Evolutionary conservation across 441 rosid species (phyloP).

Genomic region (Jatropha podagrica): DNA sequence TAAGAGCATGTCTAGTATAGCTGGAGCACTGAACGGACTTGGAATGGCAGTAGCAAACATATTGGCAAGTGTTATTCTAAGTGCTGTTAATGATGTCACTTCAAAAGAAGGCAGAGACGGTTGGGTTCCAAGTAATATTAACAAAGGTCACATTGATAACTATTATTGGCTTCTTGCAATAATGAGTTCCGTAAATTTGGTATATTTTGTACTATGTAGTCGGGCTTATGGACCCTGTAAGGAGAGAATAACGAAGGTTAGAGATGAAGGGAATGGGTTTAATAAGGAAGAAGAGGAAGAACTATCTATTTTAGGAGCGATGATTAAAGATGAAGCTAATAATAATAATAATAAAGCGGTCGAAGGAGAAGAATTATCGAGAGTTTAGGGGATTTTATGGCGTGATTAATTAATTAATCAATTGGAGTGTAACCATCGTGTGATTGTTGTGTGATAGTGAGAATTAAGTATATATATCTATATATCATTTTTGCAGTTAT

Average conservation of each 20-base stretch:
- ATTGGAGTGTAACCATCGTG: conserved; percentile 10
- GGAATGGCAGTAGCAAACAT: conserved; percentile 81
- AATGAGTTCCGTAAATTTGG: conserved; percentile 54
- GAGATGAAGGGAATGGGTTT: conserved; percentile 37
- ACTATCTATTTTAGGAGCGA: conserved; percentile 20
- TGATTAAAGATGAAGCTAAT: conserved; percentile 18
- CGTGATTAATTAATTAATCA: conserved; percentile 11
- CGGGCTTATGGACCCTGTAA: conserved; percentile 72
- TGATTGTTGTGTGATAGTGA: conserved; percentile 20
- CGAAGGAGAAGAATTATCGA: conserved; percentile 30
- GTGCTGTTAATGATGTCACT: conserved; percentile 38
- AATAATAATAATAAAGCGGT: background rate
- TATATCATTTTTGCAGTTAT: conserved; percentile 19
- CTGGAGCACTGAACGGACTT: conserved; percentile 56
- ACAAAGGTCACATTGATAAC: conserved; percentile 69
- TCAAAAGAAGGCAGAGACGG: conserved; percentile 48
- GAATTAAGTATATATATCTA: background rate
- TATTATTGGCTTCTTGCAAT: conserved; percentile 79
- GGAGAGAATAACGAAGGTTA: conserved; percentile 37
- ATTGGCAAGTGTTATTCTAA: conserved; percentile 58
- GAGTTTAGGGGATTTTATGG: conserved; percentile 12
- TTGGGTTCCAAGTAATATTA: conserved; percentile 71
- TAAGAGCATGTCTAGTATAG: conserved; percentile 85
- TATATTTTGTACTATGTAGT: conserved; percentile 65
- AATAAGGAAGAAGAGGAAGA: conserved; percentile 36